These are phyloP conservation scores for Tetracentron sinense DNA, from an alignment of 164 flowering plant genomes.

Conservation along the genomic window DNA sequence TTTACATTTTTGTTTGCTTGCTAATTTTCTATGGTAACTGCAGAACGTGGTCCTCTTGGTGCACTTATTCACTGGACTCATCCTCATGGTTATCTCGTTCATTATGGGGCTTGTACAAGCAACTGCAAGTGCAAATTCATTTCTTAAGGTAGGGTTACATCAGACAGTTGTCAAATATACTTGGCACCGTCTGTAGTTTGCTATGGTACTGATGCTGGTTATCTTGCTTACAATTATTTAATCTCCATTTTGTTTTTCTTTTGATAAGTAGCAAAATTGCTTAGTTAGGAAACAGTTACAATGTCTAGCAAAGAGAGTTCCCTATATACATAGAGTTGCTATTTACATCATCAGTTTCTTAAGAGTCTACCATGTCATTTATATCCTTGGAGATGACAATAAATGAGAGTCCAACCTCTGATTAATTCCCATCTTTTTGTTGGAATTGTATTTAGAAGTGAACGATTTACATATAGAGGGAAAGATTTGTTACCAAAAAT, in stretches of 20 bases:
- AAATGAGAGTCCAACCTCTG: too few species aligned
- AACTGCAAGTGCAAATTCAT: conserved; percentile 59
- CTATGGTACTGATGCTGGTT: not conserved
- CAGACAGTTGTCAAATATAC: not conserved
- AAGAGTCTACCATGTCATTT: too few species aligned
- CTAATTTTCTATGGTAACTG: conserved; percentile 14
- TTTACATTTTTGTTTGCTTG: not conserved
- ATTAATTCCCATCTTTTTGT: too few species aligned
- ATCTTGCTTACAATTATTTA: not conserved
- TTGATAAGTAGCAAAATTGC: not conserved
- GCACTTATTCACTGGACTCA: conserved; percentile 80
- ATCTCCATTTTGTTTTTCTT: not conserved
- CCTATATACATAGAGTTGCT: too few species aligned
- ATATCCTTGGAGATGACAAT: too few species aligned
- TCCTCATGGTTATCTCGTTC: conserved; percentile 94
- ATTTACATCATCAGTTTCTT: too few species aligned
- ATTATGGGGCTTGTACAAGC: conserved; percentile 81
- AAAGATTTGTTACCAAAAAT: too few species aligned
- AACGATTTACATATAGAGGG: too few species aligned
- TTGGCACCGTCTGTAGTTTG: not conserved
- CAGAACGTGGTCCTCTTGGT: conserved; percentile 94
- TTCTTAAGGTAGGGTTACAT: conserved; percentile 64
- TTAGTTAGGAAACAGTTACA: not conserved
- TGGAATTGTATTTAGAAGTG: too few species aligned
- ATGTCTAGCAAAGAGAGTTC: too few species aligned